A percentile compares a stretch with the other conserved stretches of the same genome.
Evolutionary conservation across 1,139 yeast species (phyloP).

Genomic region (Geotrichum phurueaensis): DNA sequence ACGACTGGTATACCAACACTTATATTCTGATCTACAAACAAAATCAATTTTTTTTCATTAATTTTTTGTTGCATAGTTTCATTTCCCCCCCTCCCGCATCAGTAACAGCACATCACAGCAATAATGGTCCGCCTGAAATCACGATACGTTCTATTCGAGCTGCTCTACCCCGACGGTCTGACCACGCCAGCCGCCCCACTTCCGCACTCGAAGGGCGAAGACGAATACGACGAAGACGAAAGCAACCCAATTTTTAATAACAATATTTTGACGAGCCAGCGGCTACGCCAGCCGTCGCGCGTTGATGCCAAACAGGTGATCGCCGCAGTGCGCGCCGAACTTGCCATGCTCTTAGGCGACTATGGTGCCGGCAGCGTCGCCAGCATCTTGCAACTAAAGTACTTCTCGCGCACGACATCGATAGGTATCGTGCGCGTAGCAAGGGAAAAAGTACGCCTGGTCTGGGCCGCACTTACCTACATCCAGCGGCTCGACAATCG

Average conservation of each 20-base stretch:
- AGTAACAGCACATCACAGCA: neutral
- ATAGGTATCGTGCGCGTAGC: conserved; percentile 80
- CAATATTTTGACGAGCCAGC: conserved; percentile 5
- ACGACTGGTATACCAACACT: too few species aligned
- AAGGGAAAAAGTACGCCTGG: conserved; percentile 55
- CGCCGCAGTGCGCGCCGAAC: conserved; percentile 47
- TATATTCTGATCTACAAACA: neutral
- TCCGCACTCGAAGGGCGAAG: too few species aligned
- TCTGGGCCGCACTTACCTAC: conserved; percentile 65
- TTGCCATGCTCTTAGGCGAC: conserved; percentile 69
- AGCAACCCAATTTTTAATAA: conserved; percentile 39
- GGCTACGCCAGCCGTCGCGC: conserved; percentile 22
- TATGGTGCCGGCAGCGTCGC: conserved; percentile 65
- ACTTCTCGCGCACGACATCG: conserved; percentile 74
- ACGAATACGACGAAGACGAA: conserved; percentile 26
- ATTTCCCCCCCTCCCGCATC: neutral
- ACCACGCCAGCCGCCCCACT: conserved; percentile 1
- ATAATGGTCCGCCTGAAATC: conserved; percentile 86
- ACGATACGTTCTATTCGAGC: conserved; percentile 74
- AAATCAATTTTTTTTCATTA: neutral
- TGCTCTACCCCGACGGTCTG: conserved; percentile 50
- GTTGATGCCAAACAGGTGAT: conserved; percentile 26
- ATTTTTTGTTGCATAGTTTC: neutral
- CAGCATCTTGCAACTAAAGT: conserved; percentile 54
- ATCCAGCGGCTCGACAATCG: conserved; percentile 51